These are phyloP conservation scores for Talaromyces thailandensis DNA, from an alignment of 495 filamentous ascomycete genomes.

Conservation along the genomic window DNA sequence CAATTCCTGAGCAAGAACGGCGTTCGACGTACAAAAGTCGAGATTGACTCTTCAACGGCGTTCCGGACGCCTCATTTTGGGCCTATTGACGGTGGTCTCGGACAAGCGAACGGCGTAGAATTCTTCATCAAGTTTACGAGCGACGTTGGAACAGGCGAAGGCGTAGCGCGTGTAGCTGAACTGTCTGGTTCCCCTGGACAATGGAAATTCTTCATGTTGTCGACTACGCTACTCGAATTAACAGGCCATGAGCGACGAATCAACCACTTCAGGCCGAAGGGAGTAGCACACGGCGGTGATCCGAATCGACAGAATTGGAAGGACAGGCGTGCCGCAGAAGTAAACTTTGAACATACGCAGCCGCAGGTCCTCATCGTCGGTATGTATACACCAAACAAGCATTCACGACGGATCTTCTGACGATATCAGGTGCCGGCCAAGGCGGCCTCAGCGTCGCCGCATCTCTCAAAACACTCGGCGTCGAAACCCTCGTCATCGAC, in stretches of 20 bases:
- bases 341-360: slow-evolving; percentile 36
- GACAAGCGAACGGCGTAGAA: slow-evolving; percentile 29
- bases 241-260: slow-evolving; percentile 28
- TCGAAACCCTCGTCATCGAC: slow-evolving; percentile 59
- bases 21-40: slow-evolving; percentile 12
- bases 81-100: slow-evolving; percentile 22
- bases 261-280: slow-evolving; percentile 24
- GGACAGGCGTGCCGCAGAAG: slow-evolving; percentile 38
- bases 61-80: slow-evolving; percentile 25
- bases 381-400: slow-evolving; percentile 13
- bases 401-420: too few species aligned
- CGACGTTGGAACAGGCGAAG: slow-evolving; percentile 34
- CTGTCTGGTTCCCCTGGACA: slow-evolving; percentile 11
- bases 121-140: slow-evolving; percentile 34
- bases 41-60: slow-evolving; percentile 24
- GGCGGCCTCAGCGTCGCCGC: slow-evolving; percentile 53
- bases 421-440: slow-evolving; percentile 20
- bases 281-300: slow-evolving; percentile 34
- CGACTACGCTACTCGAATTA: slow-evolving; percentile 36
- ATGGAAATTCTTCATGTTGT: slow-evolving; percentile 49
- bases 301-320: slow-evolving; percentile 45
- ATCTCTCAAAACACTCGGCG: slow-evolving; percentile 56
- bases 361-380: slow-evolving; percentile 52
- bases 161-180: slow-evolving; percentile 32
- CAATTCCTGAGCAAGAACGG: slow-evolving; percentile 22